Evolutionary conservation across 2,329 filamentous ascomycete genomes (phyloP).

Genomic region (Aureobasidium leucospermi): DNA sequence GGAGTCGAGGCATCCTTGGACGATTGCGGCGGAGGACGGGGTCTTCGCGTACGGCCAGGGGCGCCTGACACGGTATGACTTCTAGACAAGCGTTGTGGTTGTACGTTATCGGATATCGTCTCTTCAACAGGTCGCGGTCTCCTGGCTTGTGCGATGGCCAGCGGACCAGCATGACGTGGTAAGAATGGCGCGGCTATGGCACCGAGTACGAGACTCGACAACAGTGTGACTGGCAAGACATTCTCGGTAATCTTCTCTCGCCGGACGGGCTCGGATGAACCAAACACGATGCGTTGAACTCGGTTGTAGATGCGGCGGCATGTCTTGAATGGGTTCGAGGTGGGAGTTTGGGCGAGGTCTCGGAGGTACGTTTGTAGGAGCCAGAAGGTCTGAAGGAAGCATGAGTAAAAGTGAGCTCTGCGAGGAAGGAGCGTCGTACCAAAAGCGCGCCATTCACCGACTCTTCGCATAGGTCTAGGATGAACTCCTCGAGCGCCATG

Average conservation of each 20-base stretch:
- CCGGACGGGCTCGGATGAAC: conserved; percentile 59
- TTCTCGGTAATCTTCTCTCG: conserved; percentile 77
- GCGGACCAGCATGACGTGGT: conserved; percentile 69
- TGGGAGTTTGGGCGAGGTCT: conserved; percentile 68
- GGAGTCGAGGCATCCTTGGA: not conserved
- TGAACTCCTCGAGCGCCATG: conserved; percentile 83
- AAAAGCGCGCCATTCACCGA: conserved; percentile 77
- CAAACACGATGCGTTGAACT: conserved; percentile 81
- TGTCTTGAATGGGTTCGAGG: conserved; percentile 71
- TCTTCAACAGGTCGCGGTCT: conserved; percentile 61
- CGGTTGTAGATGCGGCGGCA: conserved; percentile 81
- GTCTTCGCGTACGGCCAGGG: conserved; percentile 36
- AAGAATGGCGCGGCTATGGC: conserved; percentile 68
- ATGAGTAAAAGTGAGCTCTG: not conserved
- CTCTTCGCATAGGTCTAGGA: conserved; percentile 78
- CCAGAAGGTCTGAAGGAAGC: conserved; percentile 66
- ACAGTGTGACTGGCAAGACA: conserved; percentile 68
- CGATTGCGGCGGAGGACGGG: conserved; percentile 28
- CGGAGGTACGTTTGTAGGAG: conserved; percentile 82
- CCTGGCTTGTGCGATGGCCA: conserved; percentile 74
- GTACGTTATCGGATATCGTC: conserved; percentile 52
- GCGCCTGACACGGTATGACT: conserved; percentile 59
- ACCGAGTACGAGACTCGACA: conserved; percentile 72
- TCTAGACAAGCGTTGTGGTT: conserved; percentile 52
- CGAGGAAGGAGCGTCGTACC: conserved; percentile 39